Evolutionary conservation across 2,329 filamentous ascomycete species (phyloP).

Genomic region (Tolypocladium sp.): DNA sequence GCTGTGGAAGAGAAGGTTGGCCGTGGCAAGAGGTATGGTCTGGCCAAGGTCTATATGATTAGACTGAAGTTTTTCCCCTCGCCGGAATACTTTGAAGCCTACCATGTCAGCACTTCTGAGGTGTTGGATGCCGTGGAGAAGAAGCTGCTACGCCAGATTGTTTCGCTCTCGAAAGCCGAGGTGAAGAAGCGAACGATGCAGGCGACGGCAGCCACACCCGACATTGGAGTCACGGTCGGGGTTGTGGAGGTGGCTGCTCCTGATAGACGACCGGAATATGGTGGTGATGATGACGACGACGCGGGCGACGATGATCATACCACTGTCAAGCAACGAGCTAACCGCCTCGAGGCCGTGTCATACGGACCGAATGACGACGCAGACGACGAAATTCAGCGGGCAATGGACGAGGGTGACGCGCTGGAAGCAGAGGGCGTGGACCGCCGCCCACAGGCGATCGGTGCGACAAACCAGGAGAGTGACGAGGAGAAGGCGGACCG

Average conservation of each 20-base stretch:
- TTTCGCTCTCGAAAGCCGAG: slow-evolving; percentile 63
- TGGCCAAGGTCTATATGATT: slow-evolving; percentile 80
- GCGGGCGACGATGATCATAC: slow-evolving; percentile 73
- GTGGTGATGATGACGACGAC: slow-evolving; percentile 53
- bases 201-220: slow-evolving; percentile 62
- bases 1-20: slow-evolving; percentile 73
- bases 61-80: slow-evolving; percentile 76
- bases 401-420: slow-evolving; percentile 28
- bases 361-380: slow-evolving; percentile 93
- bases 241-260: slow-evolving; percentile 40
- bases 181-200: slow-evolving; percentile 69
- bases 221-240: slow-evolving; percentile 53
- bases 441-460: slow-evolving; percentile 32
- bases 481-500: slow-evolving; percentile 30
- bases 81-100: slow-evolving; percentile 74
- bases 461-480: slow-evolving; percentile 24
- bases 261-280: slow-evolving; percentile 17
- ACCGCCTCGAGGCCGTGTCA: slow-evolving; percentile 72
- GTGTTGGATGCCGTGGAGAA: slow-evolving; percentile 73
- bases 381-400: slow-evolving; percentile 63
- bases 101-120: slow-evolving; percentile 71
- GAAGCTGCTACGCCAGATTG: slow-evolving; percentile 65
- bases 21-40: slow-evolving; percentile 54
- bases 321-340: slow-evolving; percentile 62
- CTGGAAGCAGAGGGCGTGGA: slow-evolving; percentile 40